Evolutionary conservation across 768 basidiomycete genomes (phyloP).

Genomic region (Termitomyces sp.): DNA sequence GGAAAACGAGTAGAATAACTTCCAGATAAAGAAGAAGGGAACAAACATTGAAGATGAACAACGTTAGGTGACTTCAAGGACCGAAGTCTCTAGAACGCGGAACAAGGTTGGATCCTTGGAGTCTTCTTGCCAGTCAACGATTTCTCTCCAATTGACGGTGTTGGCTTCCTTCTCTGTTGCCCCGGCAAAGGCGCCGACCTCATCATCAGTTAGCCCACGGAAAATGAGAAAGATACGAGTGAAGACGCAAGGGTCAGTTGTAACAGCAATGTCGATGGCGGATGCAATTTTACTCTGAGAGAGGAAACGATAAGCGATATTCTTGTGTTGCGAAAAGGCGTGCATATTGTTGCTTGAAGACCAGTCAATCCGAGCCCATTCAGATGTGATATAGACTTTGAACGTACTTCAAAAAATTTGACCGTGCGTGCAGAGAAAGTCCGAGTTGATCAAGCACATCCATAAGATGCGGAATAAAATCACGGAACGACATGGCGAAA

Average conservation of each 20-base stretch:
- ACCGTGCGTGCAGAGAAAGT: conserved; percentile 77
- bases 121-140: conserved; percentile 77
- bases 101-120: conserved; percentile 71
- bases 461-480: conserved; percentile 78
- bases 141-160: conserved; percentile 72
- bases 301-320: conserved; percentile 88
- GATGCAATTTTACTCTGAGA: conserved; percentile 73
- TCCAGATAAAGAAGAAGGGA: background rate
- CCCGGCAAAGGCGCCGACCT: conserved; percentile 65
- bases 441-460: conserved; percentile 82
- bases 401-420: conserved; percentile 73
- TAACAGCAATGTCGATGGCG: conserved; percentile 85
- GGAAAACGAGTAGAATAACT: conserved; percentile 6
- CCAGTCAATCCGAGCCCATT: background rate
- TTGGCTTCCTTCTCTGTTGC: conserved; percentile 88
- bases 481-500: conserved; percentile 77
- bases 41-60: background rate
- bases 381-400: background rate
- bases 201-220: conserved; percentile 78
- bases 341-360: conserved; percentile 64
- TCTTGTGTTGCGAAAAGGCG: conserved; percentile 70
- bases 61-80: conserved; percentile 60
- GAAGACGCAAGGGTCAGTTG: conserved; percentile 73
- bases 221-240: conserved; percentile 85
- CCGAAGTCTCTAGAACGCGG: conserved; percentile 73